These are phyloP conservation scores for Pestalotiopsis sp. DNA, from an alignment of 2,329 filamentous ascomycete genomes.

Conservation along the genomic window DNA sequence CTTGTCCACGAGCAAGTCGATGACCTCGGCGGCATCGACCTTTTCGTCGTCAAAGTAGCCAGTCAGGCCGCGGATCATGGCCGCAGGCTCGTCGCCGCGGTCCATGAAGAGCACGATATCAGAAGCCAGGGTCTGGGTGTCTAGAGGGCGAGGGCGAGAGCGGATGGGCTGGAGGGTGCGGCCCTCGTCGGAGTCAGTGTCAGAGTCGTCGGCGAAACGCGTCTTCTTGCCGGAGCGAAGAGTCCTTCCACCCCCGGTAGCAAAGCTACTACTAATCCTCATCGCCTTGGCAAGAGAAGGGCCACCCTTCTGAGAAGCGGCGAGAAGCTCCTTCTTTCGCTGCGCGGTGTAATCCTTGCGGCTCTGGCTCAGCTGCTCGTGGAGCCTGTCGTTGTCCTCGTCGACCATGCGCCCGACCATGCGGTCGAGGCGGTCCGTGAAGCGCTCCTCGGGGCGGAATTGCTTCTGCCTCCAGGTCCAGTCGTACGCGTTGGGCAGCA, in stretches of 20 bases:
- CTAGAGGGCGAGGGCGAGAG: not conserved
- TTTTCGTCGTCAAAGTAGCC: not conserved
- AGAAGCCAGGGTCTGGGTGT: not conserved
- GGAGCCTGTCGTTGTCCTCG: not conserved
- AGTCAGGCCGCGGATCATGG: not conserved
- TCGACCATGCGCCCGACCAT: constrained; percentile 1
- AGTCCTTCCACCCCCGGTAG: not conserved
- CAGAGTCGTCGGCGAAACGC: not conserved
- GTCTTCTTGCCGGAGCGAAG: not conserved
- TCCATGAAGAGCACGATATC: constrained; percentile 5
- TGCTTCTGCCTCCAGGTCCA: constrained; percentile 5
- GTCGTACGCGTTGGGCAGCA: not conserved
- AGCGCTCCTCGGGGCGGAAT: not conserved
- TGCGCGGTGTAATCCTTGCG: not conserved
- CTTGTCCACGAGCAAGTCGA: not conserved
- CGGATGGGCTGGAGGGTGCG: not conserved
- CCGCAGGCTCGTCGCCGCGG: not conserved
- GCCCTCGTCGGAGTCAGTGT: not conserved
- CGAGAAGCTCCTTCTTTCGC: not conserved
- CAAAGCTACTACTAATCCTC: not conserved
- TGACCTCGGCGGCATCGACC: not conserved
- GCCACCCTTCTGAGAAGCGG: not conserved
- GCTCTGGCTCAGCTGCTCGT: not conserved
- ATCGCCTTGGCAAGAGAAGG: not conserved
- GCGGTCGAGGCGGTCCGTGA: not conserved